These are phyloP conservation scores for Salix exigua DNA, from an alignment of 345 rosid genomes.

Conservation along the genomic window DNA sequence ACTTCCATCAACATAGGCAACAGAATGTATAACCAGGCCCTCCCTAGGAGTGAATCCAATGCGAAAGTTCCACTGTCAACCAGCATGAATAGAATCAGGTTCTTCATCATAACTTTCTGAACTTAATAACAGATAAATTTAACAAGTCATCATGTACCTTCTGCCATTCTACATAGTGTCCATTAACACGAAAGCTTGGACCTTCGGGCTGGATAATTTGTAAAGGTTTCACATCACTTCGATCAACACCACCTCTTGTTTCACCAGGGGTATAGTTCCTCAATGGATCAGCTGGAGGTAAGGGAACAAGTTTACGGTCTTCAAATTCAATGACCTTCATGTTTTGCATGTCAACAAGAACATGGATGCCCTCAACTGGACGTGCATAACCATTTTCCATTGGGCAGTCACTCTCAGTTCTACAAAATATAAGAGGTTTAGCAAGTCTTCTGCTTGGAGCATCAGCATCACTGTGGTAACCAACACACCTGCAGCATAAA, in stretches of 20 bases:
- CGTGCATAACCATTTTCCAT: slow-evolving; percentile 98
- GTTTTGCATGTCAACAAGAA: slow-evolving; percentile 87
- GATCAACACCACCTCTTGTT: slow-evolving; percentile 84
- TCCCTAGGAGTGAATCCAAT: slow-evolving; percentile 89
- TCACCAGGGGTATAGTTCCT: slow-evolving; percentile 89
- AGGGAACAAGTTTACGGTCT: slow-evolving; percentile 81
- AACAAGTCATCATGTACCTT: slow-evolving; percentile 44
- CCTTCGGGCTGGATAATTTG: slow-evolving; percentile 88
- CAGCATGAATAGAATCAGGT: slow-evolving; percentile 23
- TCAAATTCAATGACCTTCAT: slow-evolving; percentile 85
- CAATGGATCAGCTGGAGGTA: slow-evolving; percentile 84
- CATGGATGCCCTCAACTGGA: slow-evolving; percentile 83
- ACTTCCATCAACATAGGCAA: slow-evolving; percentile 86
- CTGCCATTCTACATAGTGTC: slow-evolving; percentile 84
- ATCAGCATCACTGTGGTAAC: slow-evolving; percentile 76
- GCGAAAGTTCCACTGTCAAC: slow-evolving; percentile 86
- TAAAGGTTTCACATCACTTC: slow-evolving; percentile 88
- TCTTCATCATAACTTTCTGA: slow-evolving; percentile 11
- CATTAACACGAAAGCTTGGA: slow-evolving; percentile 85
- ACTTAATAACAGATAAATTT: background rate
- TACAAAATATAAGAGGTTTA: slow-evolving; percentile 84
- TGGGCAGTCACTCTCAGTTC: slow-evolving; percentile 90
- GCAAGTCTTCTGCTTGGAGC: slow-evolving; percentile 83
- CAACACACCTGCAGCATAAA: slow-evolving; percentile 62
- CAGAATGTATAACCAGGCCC: slow-evolving; percentile 85